Percentiles rank a stretch among this genome's conserved stretches.
phyloP scores from a whole-genome alignment of 805 yeast genomes.

The Tetrapisispora taiwanensis region DNA sequence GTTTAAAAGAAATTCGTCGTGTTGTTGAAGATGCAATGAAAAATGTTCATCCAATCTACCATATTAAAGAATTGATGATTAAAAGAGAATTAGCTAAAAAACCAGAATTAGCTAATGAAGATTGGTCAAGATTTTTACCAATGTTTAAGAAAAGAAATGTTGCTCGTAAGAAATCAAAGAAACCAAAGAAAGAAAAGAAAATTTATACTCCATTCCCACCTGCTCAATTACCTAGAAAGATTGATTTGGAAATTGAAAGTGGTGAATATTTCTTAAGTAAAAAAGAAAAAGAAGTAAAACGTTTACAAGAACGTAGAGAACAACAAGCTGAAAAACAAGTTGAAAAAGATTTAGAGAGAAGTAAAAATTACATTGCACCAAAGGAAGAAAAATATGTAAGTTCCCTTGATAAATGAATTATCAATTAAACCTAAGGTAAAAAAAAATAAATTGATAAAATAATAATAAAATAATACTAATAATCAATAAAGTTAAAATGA shows the following conservation, averaged over 20 bases:
- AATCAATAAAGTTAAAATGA: too few relatives aligned
- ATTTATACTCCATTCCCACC: slow-evolving; percentile 99
- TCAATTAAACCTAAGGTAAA: too few relatives aligned
- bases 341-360: slow-evolving; percentile 57
- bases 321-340: slow-evolving; percentile 64
- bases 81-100: slow-evolving; percentile 89
- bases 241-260: slow-evolving; percentile 93
- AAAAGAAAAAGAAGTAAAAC: slow-evolving; percentile 64
- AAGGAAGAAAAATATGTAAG: slow-evolving; percentile 54
- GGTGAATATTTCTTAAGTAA: slow-evolving; percentile 95
- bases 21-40: slow-evolving; percentile 97
- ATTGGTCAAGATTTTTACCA: slow-evolving; percentile 94
- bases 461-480: too few relatives aligned
- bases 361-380: slow-evolving; percentile 78
- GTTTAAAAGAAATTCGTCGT: slow-evolving; percentile 82
- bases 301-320: slow-evolving; percentile 65
- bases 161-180: slow-evolving; percentile 81
- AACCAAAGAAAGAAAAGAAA: slow-evolving; percentile 50
- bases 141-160: slow-evolving; percentile 94
- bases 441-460: background rate
- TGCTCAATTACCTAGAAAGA: slow-evolving; percentile 89
- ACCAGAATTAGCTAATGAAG: slow-evolving; percentile 91
- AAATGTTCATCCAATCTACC: slow-evolving; percentile 94
- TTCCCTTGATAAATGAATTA: slow-evolving; percentile 9
- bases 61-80: slow-evolving; percentile 94